phyloP scores from a whole-genome alignment of 2,329 filamentous ascomycete genomes.

The Pyricularia pennisetigena region DNA sequence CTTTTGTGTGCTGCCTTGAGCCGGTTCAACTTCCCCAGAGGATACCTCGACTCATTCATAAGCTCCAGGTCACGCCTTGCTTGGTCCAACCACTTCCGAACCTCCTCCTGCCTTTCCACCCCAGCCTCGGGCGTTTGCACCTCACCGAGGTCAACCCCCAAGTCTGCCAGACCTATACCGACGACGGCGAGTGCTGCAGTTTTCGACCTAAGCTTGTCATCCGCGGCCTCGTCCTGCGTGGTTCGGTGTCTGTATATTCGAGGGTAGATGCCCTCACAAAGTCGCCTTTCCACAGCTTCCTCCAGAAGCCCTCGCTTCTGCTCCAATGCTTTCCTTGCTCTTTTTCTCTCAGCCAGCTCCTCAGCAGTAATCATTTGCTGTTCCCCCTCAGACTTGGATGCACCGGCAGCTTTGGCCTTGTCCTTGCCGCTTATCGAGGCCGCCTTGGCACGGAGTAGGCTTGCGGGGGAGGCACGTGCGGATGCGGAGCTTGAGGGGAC shows the following conservation, averaged over 20 bases:
- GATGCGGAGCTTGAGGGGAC: conserved; percentile 34
- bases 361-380: conserved; percentile 88
- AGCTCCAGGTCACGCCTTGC: conserved; percentile 62
- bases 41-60: conserved; percentile 84
- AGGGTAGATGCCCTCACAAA: conserved; percentile 77
- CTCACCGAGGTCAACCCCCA: conserved; percentile 65
- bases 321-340: conserved; percentile 67
- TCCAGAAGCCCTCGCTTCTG: conserved; percentile 69
- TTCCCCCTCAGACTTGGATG: conserved; percentile 30
- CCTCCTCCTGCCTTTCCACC: conserved; percentile 53
- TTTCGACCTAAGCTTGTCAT: conserved; percentile 89
- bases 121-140: conserved; percentile 46
- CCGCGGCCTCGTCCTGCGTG: conserved; percentile 88
- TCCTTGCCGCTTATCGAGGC: conserved; percentile 42
- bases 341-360: conserved; percentile 73
- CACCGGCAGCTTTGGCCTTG: conserved; percentile 29
- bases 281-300: conserved; percentile 80
- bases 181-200: conserved; percentile 86
- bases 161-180: conserved; percentile 77
- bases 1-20: conserved; percentile 84
- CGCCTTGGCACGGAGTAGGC: conserved; percentile 45
- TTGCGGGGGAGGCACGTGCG: conserved; percentile 45
- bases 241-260: conserved; percentile 85
- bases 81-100: conserved; percentile 60
- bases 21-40: conserved; percentile 81